A percentile compares a stretch with the other conserved stretches of the same genome.
Evolutionary conservation across 2,329 filamentous ascomycete genomes (phyloP).

Genomic region (Shiraia bambusicola): DNA sequence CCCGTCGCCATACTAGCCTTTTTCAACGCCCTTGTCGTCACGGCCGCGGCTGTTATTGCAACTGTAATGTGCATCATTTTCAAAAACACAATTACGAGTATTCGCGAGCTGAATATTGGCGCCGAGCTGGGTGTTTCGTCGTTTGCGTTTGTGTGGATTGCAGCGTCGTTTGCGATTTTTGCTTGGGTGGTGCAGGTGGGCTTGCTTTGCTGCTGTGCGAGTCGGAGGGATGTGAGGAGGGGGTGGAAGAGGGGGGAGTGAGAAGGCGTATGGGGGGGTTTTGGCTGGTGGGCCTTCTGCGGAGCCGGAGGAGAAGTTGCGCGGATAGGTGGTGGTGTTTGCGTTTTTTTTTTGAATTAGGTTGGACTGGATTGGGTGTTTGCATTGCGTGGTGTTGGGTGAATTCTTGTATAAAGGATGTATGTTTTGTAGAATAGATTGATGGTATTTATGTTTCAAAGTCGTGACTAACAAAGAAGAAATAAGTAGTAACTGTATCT

Average conservation of each 20-base stretch:
- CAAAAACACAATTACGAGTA: slow-evolving; percentile 69
- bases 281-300: slow-evolving; percentile 4
- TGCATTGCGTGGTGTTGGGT: no score
- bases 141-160: slow-evolving; percentile 90
- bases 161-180: slow-evolving; percentile 64
- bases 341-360: no score
- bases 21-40: slow-evolving; percentile 65
- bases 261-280: slow-evolving; percentile 33
- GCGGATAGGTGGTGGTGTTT: slow-evolving; percentile 5
- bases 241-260: slow-evolving; percentile 50
- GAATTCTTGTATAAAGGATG: no score
- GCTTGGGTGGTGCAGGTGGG: slow-evolving; percentile 72
- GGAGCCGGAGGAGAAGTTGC: no score
- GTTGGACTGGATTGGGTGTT: no score
- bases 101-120: slow-evolving; percentile 73
- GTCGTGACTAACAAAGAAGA: no score
- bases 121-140: slow-evolving; percentile 71
- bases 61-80: slow-evolving; percentile 85
- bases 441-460: no score
- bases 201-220: slow-evolving; percentile 75
- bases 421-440: no score
- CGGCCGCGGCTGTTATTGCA: slow-evolving; percentile 71
- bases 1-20: slow-evolving; percentile 69
- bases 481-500: no score
- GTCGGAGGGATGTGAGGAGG: slow-evolving; percentile 54